Evolutionary conservation across 176 grass and related monocot species (phyloP), one percentile per base, ranked within the genome.

Genomic region (Bolboschoenus planiculmis): DNA sequence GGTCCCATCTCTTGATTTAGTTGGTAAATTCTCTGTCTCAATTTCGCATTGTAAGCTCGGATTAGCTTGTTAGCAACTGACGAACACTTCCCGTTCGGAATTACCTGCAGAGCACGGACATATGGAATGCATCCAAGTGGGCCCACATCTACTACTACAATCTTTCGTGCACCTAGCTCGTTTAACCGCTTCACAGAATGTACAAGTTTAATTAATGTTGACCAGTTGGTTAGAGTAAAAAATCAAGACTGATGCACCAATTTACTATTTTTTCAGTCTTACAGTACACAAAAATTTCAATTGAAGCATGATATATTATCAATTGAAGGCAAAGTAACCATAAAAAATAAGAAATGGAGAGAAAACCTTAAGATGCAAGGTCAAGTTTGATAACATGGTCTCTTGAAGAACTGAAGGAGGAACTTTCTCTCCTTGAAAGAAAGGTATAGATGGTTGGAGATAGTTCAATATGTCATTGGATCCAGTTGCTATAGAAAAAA

Each of bases 391-490:
- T 68, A 93, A 51, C 84, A 98, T 56, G 3, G 81, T 56, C 24
- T 98, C 92, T 86, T 93, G 85, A 14, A 98, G 88, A 84, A 55
- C 67, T 42, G 47, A 87, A 62, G 95, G 82, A 36, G 84, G 68
- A 6, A 81, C 42, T 60, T 90, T 95, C 57, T 88, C 85, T 62
- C 73, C 76, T 81, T 85, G 87, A 46, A 93, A 67, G 90, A 98
- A 90, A 7, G 87, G 92, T 37, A 95, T 83, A 26, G 89, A 87
- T 18, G 95, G 95, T 77, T 91, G 84, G 3, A 98, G 74, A 14
- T 87, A 95, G 83, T 95, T 90, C 67, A 98, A 55, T 10, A 98
- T 95, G 64, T 98, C 90, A 48, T 98, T 98, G 55, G 90, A 93
- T 46, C 95, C 95, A 21, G 85, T 50, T 13, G 79, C 78, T 35